Conservation (phyloP, 495 filamentous ascomycete species). For the Filosporella fistucella region DNA sequence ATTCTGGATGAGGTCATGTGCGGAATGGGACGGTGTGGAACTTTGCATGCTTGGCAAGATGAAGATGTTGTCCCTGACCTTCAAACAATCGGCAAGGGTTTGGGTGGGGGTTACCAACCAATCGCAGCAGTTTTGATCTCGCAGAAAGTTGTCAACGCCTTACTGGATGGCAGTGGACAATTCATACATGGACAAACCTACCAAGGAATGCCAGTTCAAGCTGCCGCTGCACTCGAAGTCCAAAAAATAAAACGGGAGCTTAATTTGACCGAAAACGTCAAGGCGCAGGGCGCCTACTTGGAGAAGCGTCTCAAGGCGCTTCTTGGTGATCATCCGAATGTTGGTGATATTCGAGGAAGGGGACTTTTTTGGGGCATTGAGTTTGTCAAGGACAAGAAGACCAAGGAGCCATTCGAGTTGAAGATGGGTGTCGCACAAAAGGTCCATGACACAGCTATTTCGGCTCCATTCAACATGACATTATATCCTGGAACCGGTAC, state of each 20-base stretch:
- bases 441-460: slow-evolving; percentile 50
- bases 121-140: slow-evolving; percentile 56
- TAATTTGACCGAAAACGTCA: slow-evolving; percentile 48
- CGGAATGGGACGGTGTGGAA: slow-evolving; percentile 68
- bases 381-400: slow-evolving; percentile 47
- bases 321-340: slow-evolving; percentile 45
- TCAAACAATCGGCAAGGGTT: slow-evolving; percentile 64
- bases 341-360: slow-evolving; percentile 60
- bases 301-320: slow-evolving; percentile 35
- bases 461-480: slow-evolving; percentile 50
- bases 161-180: slow-evolving; percentile 50
- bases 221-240: slow-evolving; percentile 56
- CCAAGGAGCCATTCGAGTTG: slow-evolving; percentile 41
- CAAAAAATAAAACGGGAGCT: slow-evolving; percentile 54
- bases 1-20: slow-evolving; percentile 80
- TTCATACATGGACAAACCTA: slow-evolving; percentile 60
- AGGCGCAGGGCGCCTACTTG: slow-evolving; percentile 44
- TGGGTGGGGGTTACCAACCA: slow-evolving; percentile 58
- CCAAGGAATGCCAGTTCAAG: slow-evolving; percentile 54
- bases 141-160: slow-evolving; percentile 44
- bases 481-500: slow-evolving; percentile 69
- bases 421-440: slow-evolving; percentile 35
- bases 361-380: slow-evolving; percentile 63
- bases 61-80: slow-evolving; percentile 61
- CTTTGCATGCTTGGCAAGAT: slow-evolving; percentile 63